Evolutionary conservation across 2,329 filamentous ascomycete species (phyloP).

Genomic region (Berkeleyomyces basicola): DNA sequence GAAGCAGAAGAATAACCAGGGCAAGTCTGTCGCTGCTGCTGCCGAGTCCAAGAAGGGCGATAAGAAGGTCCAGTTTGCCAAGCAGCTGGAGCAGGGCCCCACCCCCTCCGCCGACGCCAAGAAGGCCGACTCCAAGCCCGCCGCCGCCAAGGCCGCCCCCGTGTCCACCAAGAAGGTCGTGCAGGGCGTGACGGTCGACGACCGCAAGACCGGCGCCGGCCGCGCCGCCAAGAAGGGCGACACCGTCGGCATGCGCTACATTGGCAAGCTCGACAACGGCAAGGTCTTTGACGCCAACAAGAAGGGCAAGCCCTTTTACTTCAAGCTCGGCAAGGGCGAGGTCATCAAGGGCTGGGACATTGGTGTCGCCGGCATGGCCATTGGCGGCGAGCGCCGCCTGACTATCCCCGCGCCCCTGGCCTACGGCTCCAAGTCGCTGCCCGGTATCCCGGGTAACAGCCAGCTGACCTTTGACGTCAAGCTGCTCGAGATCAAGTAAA

Average conservation of each 20-base stretch:
- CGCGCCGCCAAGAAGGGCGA: constrained; percentile 78
- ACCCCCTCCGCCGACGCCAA: constrained; percentile 46
- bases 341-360: constrained; percentile 99
- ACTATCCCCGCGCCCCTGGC: constrained; percentile 75
- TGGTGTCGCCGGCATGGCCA: constrained; percentile 78
- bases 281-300: constrained; percentile 99
- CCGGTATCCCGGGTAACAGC: constrained; percentile 83
- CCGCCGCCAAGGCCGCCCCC: constrained; percentile 21
- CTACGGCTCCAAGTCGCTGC: constrained; percentile 70
- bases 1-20: constrained; percentile 98
- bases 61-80: constrained; percentile 98
- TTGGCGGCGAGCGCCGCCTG: constrained; percentile 84
- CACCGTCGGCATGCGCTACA: constrained; percentile 88
- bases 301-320: constrained; percentile 92
- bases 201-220: constrained; percentile 82
- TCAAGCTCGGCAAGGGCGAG: constrained; percentile 86
- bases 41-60: constrained; percentile 47
- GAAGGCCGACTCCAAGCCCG: constrained; percentile 27
- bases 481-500: constrained; percentile 67
- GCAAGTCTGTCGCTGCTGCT: constrained; percentile 52
- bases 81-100: constrained; percentile 95
- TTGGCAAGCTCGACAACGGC: constrained; percentile 87
- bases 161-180: constrained; percentile 59
- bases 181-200: constrained; percentile 81
- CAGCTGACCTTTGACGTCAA: constrained; percentile 85